Conservation (phyloP, 805 yeast genomes). For the Yarrowia bubula region DNA sequence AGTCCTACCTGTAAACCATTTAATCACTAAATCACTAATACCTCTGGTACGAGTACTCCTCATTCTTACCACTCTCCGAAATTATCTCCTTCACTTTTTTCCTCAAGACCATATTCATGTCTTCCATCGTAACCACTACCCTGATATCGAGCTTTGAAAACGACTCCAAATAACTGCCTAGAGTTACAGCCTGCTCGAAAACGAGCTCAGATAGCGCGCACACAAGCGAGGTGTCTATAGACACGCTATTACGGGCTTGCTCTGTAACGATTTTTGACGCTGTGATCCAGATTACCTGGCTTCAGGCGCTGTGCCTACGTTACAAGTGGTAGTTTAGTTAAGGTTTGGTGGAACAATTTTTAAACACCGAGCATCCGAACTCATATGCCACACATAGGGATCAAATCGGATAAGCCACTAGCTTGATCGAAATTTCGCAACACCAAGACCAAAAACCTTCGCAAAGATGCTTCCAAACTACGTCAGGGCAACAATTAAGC, state of each 20-base stretch:
- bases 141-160: slow-evolving; percentile 38
- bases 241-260: slow-evolving; percentile 32
- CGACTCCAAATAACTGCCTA: slow-evolving; percentile 37
- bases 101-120: slow-evolving; percentile 37
- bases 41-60: neutral
- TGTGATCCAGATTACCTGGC: slow-evolving; percentile 38
- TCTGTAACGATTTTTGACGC: slow-evolving; percentile 38
- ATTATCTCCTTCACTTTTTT: slow-evolving; percentile 34
- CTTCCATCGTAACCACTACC: slow-evolving; percentile 36
- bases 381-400: no score
- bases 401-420: no score
- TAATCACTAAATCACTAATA: neutral
- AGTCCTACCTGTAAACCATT: no score
- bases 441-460: no score
- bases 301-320: slow-evolving; percentile 29
- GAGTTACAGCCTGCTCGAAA: slow-evolving; percentile 36
- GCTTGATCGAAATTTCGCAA: no score
- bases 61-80: neutral
- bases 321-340: no score
- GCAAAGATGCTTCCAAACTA: neutral
- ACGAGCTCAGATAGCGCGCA: slow-evolving; percentile 39
- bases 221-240: slow-evolving; percentile 38
- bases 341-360: no score
- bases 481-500: neutral
- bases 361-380: no score